A percentile compares a stretch with the other conserved stretches of the same genome.
These are phyloP conservation scores for Diatrype stigma DNA, from an alignment of 2,329 filamentous ascomycete genomes.

Conservation along the genomic window DNA sequence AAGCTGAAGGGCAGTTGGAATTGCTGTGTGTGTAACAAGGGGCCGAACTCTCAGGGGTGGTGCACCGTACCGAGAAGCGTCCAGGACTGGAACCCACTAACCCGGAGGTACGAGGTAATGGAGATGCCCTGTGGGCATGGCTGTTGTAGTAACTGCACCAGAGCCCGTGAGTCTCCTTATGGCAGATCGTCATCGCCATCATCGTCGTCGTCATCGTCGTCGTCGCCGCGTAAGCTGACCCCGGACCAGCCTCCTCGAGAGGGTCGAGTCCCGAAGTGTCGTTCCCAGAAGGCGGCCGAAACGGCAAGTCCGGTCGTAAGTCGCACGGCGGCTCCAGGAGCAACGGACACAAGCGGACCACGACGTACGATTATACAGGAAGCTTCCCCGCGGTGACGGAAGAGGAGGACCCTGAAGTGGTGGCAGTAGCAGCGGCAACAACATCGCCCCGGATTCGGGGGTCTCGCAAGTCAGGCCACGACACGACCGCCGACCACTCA, in stretches of 20 bases:
- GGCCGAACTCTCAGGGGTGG: slow-evolving; percentile 50
- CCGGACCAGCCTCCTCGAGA: slow-evolving; percentile 26
- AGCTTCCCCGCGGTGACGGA: slow-evolving; percentile 18
- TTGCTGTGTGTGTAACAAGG: slow-evolving; percentile 50
- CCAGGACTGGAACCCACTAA: slow-evolving; percentile 21
- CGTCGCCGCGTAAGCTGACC: not conserved
- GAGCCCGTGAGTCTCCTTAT: slow-evolving; percentile 34
- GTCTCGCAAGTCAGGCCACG: slow-evolving; percentile 17
- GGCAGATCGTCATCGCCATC: too few species aligned
- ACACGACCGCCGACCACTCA: slow-evolving; percentile 15
- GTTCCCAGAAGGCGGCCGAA: slow-evolving; percentile 33
- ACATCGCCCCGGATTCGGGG: slow-evolving; percentile 15
- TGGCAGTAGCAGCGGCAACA: slow-evolving; percentile 3
- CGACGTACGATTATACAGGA: slow-evolving; percentile 18
- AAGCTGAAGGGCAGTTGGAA: slow-evolving; percentile 47
- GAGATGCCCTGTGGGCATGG: slow-evolving; percentile 47
- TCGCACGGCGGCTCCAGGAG: slow-evolving; percentile 25
- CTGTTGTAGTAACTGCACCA: slow-evolving; percentile 46
- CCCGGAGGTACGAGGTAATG: slow-evolving; percentile 28
- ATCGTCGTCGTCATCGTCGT: too few species aligned
- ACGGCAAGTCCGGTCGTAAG: slow-evolving; percentile 33
- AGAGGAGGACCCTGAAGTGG: slow-evolving; percentile 12
- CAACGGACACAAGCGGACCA: slow-evolving; percentile 16
- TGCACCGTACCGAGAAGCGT: slow-evolving; percentile 36
- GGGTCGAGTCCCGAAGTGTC: slow-evolving; percentile 32